Base-by-base conservation (phyloP, 768 basidiomycete genomes). In the Lactarius tabidus region DNA sequence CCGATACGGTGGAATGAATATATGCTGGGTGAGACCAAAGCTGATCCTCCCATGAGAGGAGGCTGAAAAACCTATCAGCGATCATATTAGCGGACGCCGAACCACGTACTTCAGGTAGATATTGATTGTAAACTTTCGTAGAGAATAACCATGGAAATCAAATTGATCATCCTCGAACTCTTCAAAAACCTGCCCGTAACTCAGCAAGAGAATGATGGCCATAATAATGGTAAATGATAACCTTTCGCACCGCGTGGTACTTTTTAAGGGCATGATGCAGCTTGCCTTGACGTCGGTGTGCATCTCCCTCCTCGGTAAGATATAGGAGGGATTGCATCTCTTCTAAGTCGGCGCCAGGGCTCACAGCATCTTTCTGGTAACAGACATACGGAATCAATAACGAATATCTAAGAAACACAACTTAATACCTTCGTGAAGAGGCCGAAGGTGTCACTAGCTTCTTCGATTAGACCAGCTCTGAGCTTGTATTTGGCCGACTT, bases 271-370 rank as follows among this genome's bases (percentile, higher is more conserved):
- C 94, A 67, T 90, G 78, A 36, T 86, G 86, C 28, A 87, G 77
- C 70, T 86, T 87, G 1, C 89, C 88, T 59, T 80, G 78, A 5
- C 83, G 83, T 61, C 80, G 76, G 60, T 91, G 85, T 1, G 89
- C 82, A 64, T 90, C 84, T 1, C 85, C 97, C 70, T 92, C 87
- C 75, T 97, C 95, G 20, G 82, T 75, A 28, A 98, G 78, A 76
- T 91, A 97, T 70, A 95, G 84, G 54, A 95, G 74, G 29, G 93
- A 94, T 74, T 99, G 97, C 93, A 99, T 94, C 66, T 98, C 96
- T 69, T 94, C 88, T 38, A 98, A 78, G 75, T 99, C 97, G 10
- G 82, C 78, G 3, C 84, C 84, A 20, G 93, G 89, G 58, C 84
- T 81, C 0, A 80, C 70, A 2, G 92, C 85, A 71, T 93, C 95